Evolutionary conservation across 225 moss, liverwort and hornwort genomes (phyloP).

Genomic region (Polytrichum formosum): DNA sequence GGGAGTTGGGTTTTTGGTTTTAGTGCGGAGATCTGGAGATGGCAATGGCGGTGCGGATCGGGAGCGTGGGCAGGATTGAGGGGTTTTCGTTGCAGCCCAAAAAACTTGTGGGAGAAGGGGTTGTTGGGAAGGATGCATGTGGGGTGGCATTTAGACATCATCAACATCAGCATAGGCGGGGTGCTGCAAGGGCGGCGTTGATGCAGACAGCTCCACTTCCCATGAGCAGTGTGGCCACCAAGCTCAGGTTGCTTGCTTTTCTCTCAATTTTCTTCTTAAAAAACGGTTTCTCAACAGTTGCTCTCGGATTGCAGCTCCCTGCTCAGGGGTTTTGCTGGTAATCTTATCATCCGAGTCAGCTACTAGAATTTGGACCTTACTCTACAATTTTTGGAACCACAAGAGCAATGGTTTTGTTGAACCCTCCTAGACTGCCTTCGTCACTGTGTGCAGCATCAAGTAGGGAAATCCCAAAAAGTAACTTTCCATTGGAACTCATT

Average conservation of each 20-base stretch:
- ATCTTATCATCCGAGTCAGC: no score
- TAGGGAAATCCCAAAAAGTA: no score
- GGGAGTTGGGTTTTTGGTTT: not conserved
- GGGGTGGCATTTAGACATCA: no score
- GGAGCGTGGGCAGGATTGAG: conserved; percentile 10
- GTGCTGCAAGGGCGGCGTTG: conserved; percentile 23
- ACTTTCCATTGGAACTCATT: no score
- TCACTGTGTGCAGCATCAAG: no score
- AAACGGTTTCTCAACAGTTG: no score
- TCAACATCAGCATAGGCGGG: not conserved
- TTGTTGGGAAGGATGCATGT: not conserved
- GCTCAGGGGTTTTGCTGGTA: no score
- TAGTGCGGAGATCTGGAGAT: conserved; percentile 11
- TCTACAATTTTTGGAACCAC: not conserved
- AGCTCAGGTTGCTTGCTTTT: conserved; percentile 13
- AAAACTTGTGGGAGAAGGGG: not conserved
- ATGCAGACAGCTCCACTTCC: conserved; percentile 45
- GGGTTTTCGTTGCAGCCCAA: not conserved
- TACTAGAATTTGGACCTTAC: not conserved
- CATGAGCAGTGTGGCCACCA: conserved; percentile 39
- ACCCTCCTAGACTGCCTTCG: not conserved
- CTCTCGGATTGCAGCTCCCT: no score
- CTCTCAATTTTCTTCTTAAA: not conserved
- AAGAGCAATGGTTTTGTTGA: not conserved
- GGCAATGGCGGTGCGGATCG: conserved; percentile 35